Evolutionary conservation across 257 asterid species (phyloP), one percentile per base, ranked within the genome.

Genomic region (Solanum rostratum): DNA sequence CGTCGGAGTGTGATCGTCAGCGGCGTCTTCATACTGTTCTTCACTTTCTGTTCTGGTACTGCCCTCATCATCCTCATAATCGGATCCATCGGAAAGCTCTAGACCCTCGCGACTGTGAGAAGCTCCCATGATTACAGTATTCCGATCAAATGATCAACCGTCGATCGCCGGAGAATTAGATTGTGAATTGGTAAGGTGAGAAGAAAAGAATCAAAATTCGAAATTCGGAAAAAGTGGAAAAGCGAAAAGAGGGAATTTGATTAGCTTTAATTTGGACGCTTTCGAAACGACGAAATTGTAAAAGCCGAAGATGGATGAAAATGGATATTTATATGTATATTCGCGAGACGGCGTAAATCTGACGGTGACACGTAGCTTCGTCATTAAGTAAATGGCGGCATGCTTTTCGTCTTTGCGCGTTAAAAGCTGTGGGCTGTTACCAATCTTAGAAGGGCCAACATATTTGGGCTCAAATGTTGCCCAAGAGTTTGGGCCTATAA

Each of bases 51-150:
- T 74, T 74, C 18, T 74, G 22, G 13, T 74, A 15, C 85, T 65
- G 15, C 86, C 90, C 41, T 88, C 91, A n/a, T 89, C 92, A 33
- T 89, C 93, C 5, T 94, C 94, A 68, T 93, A 92, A 6, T 93
- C 99, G 52, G 98, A 89, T 45, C 88, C 93, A 84, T 94, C 99
- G 85, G 98, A 94, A 49, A 97, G 98, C 3, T 97, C 98, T 9
- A 94, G 92, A 2, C 98, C 99, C 88, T 97, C 99, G 57, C 99
- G 97, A 84, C 99, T 97, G 14, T 97, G 98, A 13, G 99, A 94
- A 85, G 85, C 97, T 63, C 99, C 99, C 99, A 97, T 97, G 39
- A 55, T 76, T 53, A 78, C 49, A 9, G 30, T 52, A 10, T 62
- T 62, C 78, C 27, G 46, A 41, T 46, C 59, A 81, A 37, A 39